Percentiles rank a stretch among this genome's conserved stretches.
Conservation (phyloP, 2,329 filamentous ascomycete species). For the Pseudonectria foliicola region DNA sequence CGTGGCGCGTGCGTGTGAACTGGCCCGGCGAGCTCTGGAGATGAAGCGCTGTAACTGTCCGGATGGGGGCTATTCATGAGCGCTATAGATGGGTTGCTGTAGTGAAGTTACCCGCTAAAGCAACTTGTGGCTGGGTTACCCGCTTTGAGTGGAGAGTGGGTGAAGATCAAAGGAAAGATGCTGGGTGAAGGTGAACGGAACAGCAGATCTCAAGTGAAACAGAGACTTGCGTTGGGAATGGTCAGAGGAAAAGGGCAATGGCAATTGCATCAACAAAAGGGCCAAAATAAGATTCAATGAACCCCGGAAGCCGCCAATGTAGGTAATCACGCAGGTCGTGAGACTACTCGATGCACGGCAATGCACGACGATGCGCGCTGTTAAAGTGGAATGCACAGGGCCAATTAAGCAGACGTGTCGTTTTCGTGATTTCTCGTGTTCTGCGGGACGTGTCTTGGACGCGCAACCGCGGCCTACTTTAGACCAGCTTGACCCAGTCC, state of each 20-base stretch:
- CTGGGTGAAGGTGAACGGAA: neutral
- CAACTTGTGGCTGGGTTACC: too few species aligned
- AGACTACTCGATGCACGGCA: too few species aligned
- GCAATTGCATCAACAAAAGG: neutral
- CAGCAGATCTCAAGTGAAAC: too few species aligned
- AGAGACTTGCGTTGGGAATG: too few species aligned
- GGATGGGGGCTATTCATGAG: too few species aligned
- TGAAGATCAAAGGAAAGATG: neutral
- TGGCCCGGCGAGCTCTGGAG: slow-evolving; percentile 12
- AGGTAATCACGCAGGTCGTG: neutral
- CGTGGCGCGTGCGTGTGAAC: slow-evolving; percentile 10
- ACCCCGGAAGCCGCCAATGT: too few species aligned
- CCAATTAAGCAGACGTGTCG: slow-evolving; percentile 36
- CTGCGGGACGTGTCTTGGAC: slow-evolving; percentile 24
- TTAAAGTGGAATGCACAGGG: slow-evolving; percentile 16
- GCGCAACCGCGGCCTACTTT: too few species aligned
- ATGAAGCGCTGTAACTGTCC: slow-evolving; percentile 5
- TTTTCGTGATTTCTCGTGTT: slow-evolving; percentile 40
- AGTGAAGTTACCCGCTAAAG: too few species aligned
- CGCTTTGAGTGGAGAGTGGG: too few species aligned
- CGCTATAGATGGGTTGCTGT: too few species aligned
- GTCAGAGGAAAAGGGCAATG: too few species aligned
- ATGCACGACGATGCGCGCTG: slow-evolving; percentile 1
- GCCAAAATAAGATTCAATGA: neutral
- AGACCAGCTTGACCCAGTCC: too few species aligned